Conservation (phyloP, 495 filamentous ascomycete genomes). For the Daldinia grandis region DNA sequence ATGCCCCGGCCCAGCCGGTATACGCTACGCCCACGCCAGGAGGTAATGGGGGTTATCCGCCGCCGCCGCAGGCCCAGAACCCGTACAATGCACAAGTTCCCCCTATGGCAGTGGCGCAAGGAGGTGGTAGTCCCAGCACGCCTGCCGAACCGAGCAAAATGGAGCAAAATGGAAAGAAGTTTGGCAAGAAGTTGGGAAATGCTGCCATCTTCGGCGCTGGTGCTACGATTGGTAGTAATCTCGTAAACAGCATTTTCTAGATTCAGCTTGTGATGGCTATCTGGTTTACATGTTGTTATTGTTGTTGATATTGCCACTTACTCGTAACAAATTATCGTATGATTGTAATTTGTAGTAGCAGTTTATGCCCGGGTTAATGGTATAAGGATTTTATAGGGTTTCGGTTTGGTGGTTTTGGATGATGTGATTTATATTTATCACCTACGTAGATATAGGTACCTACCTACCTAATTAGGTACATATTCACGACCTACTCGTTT, state of each 20-base stretch:
- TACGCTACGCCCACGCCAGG: slow-evolving; percentile 39
- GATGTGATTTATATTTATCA: slow-evolving; percentile 6
- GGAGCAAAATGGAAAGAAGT: slow-evolving; percentile 62
- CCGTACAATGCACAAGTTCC: slow-evolving; percentile 61
- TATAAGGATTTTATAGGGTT: not conserved
- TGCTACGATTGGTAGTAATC: slow-evolving; percentile 88
- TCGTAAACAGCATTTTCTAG: slow-evolving; percentile 93
- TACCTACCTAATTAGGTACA: not conserved
- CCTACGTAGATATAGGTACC: not conserved
- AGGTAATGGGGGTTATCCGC: slow-evolving; percentile 41
- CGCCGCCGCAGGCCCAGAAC: slow-evolving; percentile 51
- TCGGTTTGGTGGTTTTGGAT: not conserved
- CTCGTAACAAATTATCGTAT: not conserved
- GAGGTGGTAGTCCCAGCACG: slow-evolving; percentile 20
- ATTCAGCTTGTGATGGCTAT: not conserved
- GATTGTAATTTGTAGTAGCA: not conserved
- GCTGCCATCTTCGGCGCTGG: slow-evolving; percentile 85
- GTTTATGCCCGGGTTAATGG: not conserved
- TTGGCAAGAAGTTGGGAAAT: slow-evolving; percentile 80
- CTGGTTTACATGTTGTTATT: not conserved
- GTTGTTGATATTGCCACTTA: not conserved
- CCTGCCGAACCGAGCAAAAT: slow-evolving; percentile 51
- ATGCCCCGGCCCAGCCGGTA: slow-evolving; percentile 43
- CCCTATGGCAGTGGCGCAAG: slow-evolving; percentile 57
- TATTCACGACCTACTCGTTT: not conserved